phyloP scores from a whole-genome alignment of 495 filamentous ascomycete species.

The Lindgomyces ingoldianus region DNA sequence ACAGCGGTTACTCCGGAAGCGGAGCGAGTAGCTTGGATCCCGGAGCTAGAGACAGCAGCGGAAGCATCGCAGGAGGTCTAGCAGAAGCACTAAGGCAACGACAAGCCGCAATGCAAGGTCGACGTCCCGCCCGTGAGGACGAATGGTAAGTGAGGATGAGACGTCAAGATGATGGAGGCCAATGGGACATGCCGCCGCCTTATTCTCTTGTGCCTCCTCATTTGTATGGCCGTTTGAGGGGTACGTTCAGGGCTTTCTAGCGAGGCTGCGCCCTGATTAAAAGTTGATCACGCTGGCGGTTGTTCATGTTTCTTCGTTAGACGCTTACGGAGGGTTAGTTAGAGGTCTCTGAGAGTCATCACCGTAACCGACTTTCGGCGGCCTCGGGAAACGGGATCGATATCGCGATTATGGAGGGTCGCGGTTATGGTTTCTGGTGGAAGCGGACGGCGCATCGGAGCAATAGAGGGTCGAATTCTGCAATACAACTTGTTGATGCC shows the following conservation, averaged over 20 bases:
- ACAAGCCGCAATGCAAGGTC: conserved; percentile 67
- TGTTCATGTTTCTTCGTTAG: conserved; percentile 1
- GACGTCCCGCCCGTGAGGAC: conserved; percentile 67
- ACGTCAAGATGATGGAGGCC: background rate
- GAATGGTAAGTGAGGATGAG: conserved; percentile 53
- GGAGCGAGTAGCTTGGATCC: conserved; percentile 65
- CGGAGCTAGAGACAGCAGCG: conserved; percentile 53
- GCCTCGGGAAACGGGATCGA: conserved; percentile 1
- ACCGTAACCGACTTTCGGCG: conserved; percentile 9
- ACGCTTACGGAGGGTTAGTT: conserved; percentile 1
- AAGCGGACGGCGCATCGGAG: conserved; percentile 4
- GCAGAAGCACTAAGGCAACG: conserved; percentile 78
- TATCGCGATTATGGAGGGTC: background rate
- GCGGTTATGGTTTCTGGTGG: background rate
- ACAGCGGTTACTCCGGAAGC: conserved; percentile 53
- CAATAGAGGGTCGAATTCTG: conserved; percentile 8
- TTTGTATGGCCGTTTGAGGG: background rate
- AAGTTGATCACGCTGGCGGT: conserved; percentile 29
- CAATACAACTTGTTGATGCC: background rate
- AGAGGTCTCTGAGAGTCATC: background rate
- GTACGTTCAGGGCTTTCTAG: conserved; percentile 1
- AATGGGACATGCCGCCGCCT: background rate
- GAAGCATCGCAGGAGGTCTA: conserved; percentile 76
- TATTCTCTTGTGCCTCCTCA: too few species aligned
- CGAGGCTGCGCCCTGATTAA: conserved; percentile 26